Conservation (phyloP, 371 early-diverging fungal species). For the Apophysomyces ossiformis region DNA sequence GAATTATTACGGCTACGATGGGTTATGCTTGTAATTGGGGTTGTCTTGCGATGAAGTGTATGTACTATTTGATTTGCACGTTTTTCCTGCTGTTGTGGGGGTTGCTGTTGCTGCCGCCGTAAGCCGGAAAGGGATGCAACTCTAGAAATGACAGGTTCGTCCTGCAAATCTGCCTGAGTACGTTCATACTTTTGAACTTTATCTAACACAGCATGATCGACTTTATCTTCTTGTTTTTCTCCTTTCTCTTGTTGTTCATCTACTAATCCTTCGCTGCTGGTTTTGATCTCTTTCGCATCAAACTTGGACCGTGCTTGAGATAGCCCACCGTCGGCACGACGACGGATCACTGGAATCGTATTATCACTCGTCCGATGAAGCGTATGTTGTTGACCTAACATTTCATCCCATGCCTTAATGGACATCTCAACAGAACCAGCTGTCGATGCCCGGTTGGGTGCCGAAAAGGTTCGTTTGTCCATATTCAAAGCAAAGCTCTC, state of each 20-base stretch:
- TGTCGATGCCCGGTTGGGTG: constrained; percentile 25
- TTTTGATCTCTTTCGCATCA: background rate
- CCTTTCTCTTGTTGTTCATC: too few species aligned
- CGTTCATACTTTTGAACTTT: constrained; percentile 54
- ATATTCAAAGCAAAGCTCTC: constrained; percentile 36
- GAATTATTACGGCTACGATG: too few species aligned
- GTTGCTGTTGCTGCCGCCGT: too few species aligned
- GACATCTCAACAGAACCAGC: constrained; percentile 44
- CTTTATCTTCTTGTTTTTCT: too few species aligned
- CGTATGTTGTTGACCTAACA: constrained; percentile 24
- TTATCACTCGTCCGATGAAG: background rate
- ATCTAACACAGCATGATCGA: constrained; percentile 38
- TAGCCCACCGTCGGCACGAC: constrained; percentile 22
- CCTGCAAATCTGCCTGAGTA: constrained; percentile 23
- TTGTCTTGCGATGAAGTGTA: too few species aligned
- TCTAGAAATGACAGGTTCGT: background rate
- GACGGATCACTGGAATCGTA: constrained; percentile 16
- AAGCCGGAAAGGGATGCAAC: too few species aligned
- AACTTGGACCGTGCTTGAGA: background rate
- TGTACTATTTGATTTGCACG: too few species aligned
- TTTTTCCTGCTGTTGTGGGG: too few species aligned
- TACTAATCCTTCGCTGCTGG: background rate
- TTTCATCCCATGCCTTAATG: constrained; percentile 48
- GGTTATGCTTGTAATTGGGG: too few species aligned
- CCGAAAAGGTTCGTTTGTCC: constrained; percentile 16